Base-by-base conservation (phyloP, 2,329 filamentous ascomycete genomes). In the Alternaria hordeiaustralica region DNA sequence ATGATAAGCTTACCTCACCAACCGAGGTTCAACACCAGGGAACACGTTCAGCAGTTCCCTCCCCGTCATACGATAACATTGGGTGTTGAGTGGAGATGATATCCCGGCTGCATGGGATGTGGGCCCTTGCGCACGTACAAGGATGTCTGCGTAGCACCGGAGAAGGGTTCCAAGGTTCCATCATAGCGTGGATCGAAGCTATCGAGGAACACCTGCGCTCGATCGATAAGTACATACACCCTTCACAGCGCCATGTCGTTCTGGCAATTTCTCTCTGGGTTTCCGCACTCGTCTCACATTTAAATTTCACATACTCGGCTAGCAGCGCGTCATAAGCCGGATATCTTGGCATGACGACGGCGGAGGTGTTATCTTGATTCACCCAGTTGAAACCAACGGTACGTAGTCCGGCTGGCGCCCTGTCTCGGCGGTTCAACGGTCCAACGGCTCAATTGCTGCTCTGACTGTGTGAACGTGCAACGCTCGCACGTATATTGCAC, bases 311-410 rank as follows among this genome's bases (percentile, higher is more conserved):
- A 58, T 30, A 60, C 46, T 56, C 58, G 58, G 56, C 53, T 65
- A 61, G 57, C 43, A 41, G 60, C 51, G 20, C 50, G 12, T 45
- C 21, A 28, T 49, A 11, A 44, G 54, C 26, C 54, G 25, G 12
- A 33, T 20, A 47, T 46, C 54, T 56, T 56, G 43, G 54, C 54
- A 56, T 25, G 21, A n/a, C 43, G 9, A 21, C 20, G 54, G 43
- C 44, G 54, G 13, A 15, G 30, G 28, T 36, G n/a, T 36, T 36
- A 18, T 46, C 43, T 12, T 28, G 26, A 33, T 47, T 50, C 25
- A 25, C 58, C 61, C 54, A 62, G 50, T 60, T 55, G 55, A 55
- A n/a, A n/a, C 13, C n/a, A 15, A 64, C 68, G 62, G 68, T 69
- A 59, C 51, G 68, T 44, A 55, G 33, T 64, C 68, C 66, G 62